Base-by-base conservation (phyloP, 2,329 filamentous ascomycete genomes). In the Xylariaceae sp. region DNA sequence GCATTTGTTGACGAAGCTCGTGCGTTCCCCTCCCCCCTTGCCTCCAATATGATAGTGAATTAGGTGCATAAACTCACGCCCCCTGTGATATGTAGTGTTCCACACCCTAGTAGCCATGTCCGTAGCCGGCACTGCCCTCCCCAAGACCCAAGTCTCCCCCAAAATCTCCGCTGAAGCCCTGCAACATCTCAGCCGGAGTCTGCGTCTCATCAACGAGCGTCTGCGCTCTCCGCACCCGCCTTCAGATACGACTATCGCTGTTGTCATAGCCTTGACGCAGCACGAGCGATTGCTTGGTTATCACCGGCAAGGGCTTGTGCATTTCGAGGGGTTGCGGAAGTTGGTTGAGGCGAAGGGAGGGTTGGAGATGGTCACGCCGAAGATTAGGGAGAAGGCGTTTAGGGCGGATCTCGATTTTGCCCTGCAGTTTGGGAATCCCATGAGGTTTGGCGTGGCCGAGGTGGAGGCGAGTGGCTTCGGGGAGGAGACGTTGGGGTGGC, bases 281-380 rank as follows among this genome's bases (percentile, higher is more conserved):
- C 57, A 57, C 33, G 55, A 60, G 20, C 54, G 56, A 6, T 34
- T 58, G 1, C 53, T 54, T 17, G 53, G 53, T 37, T 44, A 57
- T 22, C 52, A 56, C 19, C 17, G n/a, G 3, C 43, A 56, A 16
- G 55, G 55, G 6, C 47, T 60, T 4, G 42, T 65, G 12, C 64
- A 67, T 42, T 49, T 66, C 19, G 41, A 59, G 14, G 63, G 64
- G 1, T 47, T 65, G 14, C 49, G 54, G 42, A 54, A 47, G 12
- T 61, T 67, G 45, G 45, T 64, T 19, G 48, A 59, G 19, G 27
- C 65, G 22, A 58, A 62, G 8, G 64, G 64, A n/a, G 64, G 64
- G 0, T 47, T 66, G 10, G 20, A 48, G 3, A 29, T 17, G 2
- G 34, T 49, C 12, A 40, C 35, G n/a, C 50, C 56, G 8, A 48